Conservation (phyloP, 306 rosid genomes). For the Cucurbita moschata region DNA sequence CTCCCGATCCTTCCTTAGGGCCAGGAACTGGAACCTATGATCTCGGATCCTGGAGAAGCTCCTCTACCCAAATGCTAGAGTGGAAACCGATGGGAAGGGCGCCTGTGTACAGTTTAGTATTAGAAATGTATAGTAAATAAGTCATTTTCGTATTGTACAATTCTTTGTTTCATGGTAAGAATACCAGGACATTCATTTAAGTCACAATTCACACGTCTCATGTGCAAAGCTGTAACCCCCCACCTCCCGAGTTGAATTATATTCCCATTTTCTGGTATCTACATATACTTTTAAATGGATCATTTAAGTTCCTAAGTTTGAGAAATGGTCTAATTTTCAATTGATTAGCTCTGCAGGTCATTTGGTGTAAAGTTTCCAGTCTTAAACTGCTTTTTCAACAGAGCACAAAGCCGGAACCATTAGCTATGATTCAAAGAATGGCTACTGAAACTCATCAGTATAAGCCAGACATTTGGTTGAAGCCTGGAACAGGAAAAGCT, state of each 20-base stretch:
- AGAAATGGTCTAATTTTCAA: not conserved
- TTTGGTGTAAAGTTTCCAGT: not conserved
- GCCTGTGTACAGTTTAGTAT: slow-evolving; percentile 49
- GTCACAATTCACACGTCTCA: not conserved
- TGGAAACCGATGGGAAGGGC: slow-evolving; percentile 17
- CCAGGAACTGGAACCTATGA: not conserved
- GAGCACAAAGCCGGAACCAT: not conserved
- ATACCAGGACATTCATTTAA: slow-evolving; percentile 8
- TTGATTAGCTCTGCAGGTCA: not conserved
- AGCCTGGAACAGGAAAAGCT: too few species aligned
- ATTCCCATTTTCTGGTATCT: not conserved
- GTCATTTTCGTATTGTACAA: slow-evolving; percentile 26
- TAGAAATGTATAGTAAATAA: slow-evolving; percentile 18
- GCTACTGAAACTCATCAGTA: not conserved
- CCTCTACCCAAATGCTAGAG: slow-evolving; percentile 6
- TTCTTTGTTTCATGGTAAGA: slow-evolving; percentile 10
- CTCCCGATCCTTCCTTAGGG: not conserved
- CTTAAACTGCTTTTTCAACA: not conserved
- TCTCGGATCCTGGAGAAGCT: slow-evolving; percentile 9
- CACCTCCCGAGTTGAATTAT: not conserved
- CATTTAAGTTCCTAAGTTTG: not conserved
- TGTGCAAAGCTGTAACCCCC: not conserved
- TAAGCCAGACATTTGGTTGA: too few species aligned
- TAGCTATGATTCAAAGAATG: not conserved
- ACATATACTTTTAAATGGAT: not conserved